phyloP scores from a whole-genome alignment of 305 asterid genomes.

The Fraxinus velutina region DNA sequence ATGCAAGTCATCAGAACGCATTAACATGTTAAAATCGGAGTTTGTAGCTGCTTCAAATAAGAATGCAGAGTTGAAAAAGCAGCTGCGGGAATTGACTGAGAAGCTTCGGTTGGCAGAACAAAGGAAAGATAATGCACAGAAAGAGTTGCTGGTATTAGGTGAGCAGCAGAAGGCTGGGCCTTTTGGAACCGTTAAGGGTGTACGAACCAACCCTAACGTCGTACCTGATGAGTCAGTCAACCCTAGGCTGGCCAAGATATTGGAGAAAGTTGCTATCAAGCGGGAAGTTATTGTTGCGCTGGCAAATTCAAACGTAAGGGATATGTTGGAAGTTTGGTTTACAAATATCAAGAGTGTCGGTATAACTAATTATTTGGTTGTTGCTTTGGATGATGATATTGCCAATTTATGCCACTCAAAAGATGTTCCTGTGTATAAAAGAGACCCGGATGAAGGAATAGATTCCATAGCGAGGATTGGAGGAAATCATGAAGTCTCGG shows the following conservation, averaged over 20 bases:
- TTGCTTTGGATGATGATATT: conserved; percentile 44
- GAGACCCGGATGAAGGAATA: background rate
- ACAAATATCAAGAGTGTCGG: conserved; percentile 44
- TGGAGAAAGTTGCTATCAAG: conserved; percentile 41
- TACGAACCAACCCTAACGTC: conserved; percentile 39
- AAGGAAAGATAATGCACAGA: conserved; percentile 38
- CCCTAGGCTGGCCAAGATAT: conserved; percentile 47
- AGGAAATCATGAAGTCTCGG: background rate
- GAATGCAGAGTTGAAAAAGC: conserved; percentile 39
- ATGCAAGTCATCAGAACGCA: conserved; percentile 42
- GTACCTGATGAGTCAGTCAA: conserved; percentile 40
- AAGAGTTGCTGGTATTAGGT: conserved; percentile 37
- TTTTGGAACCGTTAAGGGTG: conserved; percentile 45
- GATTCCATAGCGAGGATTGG: background rate
- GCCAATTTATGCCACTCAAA: background rate
- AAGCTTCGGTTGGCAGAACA: conserved; percentile 46
- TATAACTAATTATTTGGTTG: conserved; percentile 50
- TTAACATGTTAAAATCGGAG: conserved; percentile 45
- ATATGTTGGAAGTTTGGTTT: conserved; percentile 48
- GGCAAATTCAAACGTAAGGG: conserved; percentile 47
- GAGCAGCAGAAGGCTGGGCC: conserved; percentile 40
- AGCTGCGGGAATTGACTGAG: conserved; percentile 36
- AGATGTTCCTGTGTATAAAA: background rate
- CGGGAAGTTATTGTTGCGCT: conserved; percentile 51
- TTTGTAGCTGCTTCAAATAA: conserved; percentile 38